A percentile compares a stretch with the other conserved stretches of the same genome.
Evolutionary conservation across 2,329 filamentous ascomycete genomes (phyloP).

Genomic region (Botryotinia globosa): DNA sequence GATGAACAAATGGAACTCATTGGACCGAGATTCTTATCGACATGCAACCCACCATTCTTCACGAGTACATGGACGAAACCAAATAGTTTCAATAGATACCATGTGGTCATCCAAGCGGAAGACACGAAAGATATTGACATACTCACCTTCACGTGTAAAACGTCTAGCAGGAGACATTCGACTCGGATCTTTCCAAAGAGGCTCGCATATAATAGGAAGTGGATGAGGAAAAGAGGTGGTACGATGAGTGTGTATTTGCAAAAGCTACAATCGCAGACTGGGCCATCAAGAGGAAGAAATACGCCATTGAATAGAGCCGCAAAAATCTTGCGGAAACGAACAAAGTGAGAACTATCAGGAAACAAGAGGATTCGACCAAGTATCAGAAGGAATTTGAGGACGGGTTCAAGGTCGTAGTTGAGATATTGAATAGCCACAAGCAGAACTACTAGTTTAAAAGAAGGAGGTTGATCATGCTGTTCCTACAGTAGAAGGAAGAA

Average conservation of each 20-base stretch:
- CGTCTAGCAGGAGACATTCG: conserved; percentile 22
- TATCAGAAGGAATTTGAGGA: background rate
- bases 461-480: background rate
- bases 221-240: background rate
- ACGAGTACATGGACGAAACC: conserved; percentile 24
- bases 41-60: conserved; percentile 16
- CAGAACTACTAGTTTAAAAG: too few relatives aligned
- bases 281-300: too few relatives aligned
- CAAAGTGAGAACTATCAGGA: fast-evolving
- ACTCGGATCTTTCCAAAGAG: background rate
- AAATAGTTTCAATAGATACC: conserved; percentile 23
- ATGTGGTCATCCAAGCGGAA: background rate
- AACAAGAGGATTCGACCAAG: background rate
- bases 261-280: background rate
- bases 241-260: background rate
- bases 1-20: conserved; percentile 1
- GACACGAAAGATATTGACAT: conserved; percentile 20
- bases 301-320: too few relatives aligned
- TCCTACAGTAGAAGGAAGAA: too few relatives aligned
- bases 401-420: too few relatives aligned
- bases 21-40: conserved; percentile 18
- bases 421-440: background rate
- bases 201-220: conserved; percentile 7
- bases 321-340: too few relatives aligned
- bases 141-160: conserved; percentile 20